Percentiles rank a stretch among this genome's conserved stretches.
These are phyloP conservation scores for Eucalyptus melliodora DNA, from an alignment of 345 rosid species.

Conservation along the genomic window DNA sequence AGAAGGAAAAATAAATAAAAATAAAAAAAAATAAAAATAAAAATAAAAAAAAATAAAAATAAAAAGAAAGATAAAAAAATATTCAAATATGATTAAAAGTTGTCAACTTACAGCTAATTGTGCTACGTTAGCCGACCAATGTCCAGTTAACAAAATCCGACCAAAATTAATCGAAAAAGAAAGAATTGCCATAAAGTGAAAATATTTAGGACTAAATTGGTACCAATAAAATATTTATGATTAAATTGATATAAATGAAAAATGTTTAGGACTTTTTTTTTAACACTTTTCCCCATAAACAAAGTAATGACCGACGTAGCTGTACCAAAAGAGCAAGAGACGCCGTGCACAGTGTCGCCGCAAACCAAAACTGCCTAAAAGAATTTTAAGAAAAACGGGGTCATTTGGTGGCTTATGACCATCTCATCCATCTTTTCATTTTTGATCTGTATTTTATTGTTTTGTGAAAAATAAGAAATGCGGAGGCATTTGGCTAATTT, in stretches of 20 bases:
- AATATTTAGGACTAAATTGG: too few species aligned
- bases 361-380: not conserved
- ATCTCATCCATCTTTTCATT: not conserved
- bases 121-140: fast-evolving
- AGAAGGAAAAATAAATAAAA: too few species aligned
- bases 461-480: too few species aligned
- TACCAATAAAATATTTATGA: fast-evolving
- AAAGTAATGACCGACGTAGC: not conserved
- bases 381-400: not conserved
- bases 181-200: fast-evolving
- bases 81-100: fast-evolving
- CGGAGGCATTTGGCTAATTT: not conserved
- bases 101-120: fast-evolving
- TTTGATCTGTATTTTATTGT: too few species aligned
- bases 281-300: too few species aligned
- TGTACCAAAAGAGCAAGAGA: not conserved
- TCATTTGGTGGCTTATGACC: not conserved
- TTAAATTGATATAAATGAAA: fast-evolving
- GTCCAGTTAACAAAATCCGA: fast-evolving
- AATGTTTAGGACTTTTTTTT: fast-evolving
- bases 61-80: too few species aligned
- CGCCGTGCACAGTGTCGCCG: not conserved
- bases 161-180: fast-evolving
- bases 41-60: too few species aligned
- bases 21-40: too few species aligned